Base-by-base conservation (phyloP, 2,329 filamentous ascomycete species). In the Penicillium brevicompactum region DNA sequence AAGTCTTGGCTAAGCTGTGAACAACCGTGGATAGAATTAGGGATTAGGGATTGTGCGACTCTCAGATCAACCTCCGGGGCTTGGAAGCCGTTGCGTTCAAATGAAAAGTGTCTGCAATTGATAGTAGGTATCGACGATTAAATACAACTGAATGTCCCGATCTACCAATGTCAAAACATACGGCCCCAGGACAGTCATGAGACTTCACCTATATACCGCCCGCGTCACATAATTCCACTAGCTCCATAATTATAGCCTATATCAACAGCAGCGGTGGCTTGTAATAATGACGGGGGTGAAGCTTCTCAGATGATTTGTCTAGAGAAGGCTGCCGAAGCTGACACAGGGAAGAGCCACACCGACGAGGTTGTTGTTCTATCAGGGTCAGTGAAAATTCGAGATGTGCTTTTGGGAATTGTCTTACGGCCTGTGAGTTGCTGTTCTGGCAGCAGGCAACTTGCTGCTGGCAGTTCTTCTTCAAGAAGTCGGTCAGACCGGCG, bases 381-480 rank as follows among this genome's bases (percentile, higher is more conserved):
- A 0, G 7, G 24, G 38, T 64, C 44, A 64, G 58, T 48, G 16
- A 8, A 18, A 6, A 30, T 32, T 21, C 47, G 31, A 11, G 11
- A 9, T 11, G 0, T 11, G 13, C 6, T n/a, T 2, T 16, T 30
- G 2, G 18, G 13, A 24, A 9, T 31, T 30, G 5, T 61, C 60
- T 43, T 62, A 67, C 62, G 27, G 67, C 63, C 24, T 60, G 45
- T 49, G 66, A 57, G 24, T 41, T 42, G 46, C 55, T 51, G 60
- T 67, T 62, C 64, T 69, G 66, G 65, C 67, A 70, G 57, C 67
- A 70, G 41, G 64, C 67, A 67, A 70, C 58, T 59, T 62, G 67
- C 53, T 67, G 63, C 60, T 68, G 64, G 67, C 67, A 70, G 56
- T 69, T 65, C 57, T 62, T 62, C 53, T 66, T 60, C 43, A 69